Conservation (phyloP, 2,329 filamentous ascomycete species). For the Fusarium pseudograminearum region DNA sequence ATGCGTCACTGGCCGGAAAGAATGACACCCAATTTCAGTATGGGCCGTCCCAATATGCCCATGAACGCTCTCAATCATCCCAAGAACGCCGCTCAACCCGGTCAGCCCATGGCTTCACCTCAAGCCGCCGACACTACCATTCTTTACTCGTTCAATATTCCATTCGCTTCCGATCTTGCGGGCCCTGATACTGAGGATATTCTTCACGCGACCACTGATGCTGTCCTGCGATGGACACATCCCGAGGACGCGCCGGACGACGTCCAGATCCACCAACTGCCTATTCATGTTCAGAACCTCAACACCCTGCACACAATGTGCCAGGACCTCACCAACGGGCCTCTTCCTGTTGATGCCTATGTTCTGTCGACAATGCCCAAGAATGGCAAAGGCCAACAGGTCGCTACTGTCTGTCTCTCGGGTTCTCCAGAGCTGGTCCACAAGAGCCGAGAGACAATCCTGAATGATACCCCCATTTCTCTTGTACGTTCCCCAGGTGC, state of each 20-base stretch:
- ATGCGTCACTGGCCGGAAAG: constrained; percentile 79
- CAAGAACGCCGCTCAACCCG: constrained; percentile 65
- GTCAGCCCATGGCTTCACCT: constrained; percentile 72
- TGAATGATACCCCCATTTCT: constrained; percentile 92
- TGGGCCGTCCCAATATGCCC: constrained; percentile 70
- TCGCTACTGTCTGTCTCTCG: constrained; percentile 91
- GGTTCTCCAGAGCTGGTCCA: constrained; percentile 89
- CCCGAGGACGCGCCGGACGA: constrained; percentile 87
- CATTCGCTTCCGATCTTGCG: constrained; percentile 90
- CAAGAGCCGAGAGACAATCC: constrained; percentile 87
- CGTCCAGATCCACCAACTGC: constrained; percentile 86
- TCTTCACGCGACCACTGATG: constrained; percentile 88
- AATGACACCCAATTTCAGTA: constrained; percentile 76
- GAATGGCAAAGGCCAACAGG: constrained; percentile 71
- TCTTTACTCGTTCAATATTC: constrained; percentile 96
- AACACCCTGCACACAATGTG: constrained; percentile 83
- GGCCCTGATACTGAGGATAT: constrained; percentile 96
- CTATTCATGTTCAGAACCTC: constrained; percentile 91
- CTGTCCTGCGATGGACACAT: constrained; percentile 92
- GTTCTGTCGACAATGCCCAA: constrained; percentile 87
- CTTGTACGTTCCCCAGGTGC: constrained; percentile 73
- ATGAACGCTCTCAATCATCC: constrained; percentile 68
- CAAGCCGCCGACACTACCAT: constrained; percentile 81
- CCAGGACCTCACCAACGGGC: constrained; percentile 79
- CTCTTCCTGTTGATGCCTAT: constrained; percentile 81